phyloP scores from a whole-genome alignment of 2,329 filamentous ascomycete species.

The Diaporthe citriasiana region DNA sequence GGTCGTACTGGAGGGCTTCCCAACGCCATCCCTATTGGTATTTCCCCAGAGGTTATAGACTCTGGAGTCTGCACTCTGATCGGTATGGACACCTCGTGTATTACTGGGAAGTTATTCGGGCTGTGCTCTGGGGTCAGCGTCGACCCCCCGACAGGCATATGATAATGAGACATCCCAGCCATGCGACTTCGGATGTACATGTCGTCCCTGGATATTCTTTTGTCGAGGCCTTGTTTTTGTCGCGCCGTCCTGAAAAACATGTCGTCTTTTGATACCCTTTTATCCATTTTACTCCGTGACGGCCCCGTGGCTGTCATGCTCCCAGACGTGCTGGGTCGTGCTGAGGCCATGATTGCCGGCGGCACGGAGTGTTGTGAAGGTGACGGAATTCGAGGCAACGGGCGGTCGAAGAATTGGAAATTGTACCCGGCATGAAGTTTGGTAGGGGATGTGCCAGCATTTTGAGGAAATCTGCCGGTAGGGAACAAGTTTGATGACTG shows the following conservation, averaged over 20 bases:
- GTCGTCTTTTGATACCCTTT: constrained; percentile 62
- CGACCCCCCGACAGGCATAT: constrained; percentile 58
- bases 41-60: constrained; percentile 58
- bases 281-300: constrained; percentile 51
- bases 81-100: constrained; percentile 51
- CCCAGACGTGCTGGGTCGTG: constrained; percentile 57
- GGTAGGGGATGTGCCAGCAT: constrained; percentile 50
- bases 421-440: constrained; percentile 47
- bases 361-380: constrained; percentile 19
- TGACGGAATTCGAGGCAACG: constrained; percentile 47
- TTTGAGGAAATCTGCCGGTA: constrained; percentile 49
- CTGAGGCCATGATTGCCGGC: constrained; percentile 50
- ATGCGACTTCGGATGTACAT: constrained; percentile 52
- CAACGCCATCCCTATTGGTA: constrained; percentile 79
- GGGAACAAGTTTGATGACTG: constrained; percentile 49
- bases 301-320: constrained; percentile 33
- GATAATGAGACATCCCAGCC: constrained; percentile 53
- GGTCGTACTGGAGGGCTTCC: constrained; percentile 74
- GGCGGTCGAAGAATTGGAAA: constrained; percentile 50
- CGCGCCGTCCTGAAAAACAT: constrained; percentile 52
- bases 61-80: constrained; percentile 60
- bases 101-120: constrained; percentile 51
- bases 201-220: constrained; percentile 61
- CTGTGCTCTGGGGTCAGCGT: constrained; percentile 60
- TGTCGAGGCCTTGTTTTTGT: constrained; percentile 48